Evolutionary conservation across 139 green algal genomes (phyloP).

Genomic region (Chlorella sp.): DNA sequence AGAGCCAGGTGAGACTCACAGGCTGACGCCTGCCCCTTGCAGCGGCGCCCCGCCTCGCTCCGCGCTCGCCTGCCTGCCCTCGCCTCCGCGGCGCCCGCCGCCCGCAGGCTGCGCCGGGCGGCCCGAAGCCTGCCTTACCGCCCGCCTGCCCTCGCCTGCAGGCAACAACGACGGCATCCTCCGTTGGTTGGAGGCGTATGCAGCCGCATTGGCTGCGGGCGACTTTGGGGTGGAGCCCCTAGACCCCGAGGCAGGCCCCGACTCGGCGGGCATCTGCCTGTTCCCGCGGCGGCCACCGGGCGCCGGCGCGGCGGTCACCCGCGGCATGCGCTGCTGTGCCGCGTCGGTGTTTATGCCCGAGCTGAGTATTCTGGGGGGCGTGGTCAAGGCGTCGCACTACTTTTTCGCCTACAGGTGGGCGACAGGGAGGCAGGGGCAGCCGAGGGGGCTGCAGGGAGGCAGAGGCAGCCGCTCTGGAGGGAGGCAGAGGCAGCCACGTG

Average conservation of each 20-base stretch:
- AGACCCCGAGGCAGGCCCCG: slow-evolving; percentile 3
- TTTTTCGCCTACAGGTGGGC: slow-evolving; percentile 66
- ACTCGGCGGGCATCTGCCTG: slow-evolving; percentile 49
- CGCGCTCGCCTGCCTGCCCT: slow-evolving; percentile 1
- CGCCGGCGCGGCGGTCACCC: slow-evolving; percentile 48
- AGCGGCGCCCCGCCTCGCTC: neutral
- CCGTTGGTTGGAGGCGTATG: slow-evolving; percentile 72
- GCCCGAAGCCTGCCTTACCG: neutral
- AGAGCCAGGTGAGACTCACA: too few species aligned
- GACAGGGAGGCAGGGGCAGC: too few species aligned
- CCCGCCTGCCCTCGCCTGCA: neutral
- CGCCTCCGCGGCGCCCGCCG: slow-evolving; percentile 1
- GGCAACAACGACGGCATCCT: slow-evolving; percentile 43
- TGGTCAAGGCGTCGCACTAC: slow-evolving; percentile 23
- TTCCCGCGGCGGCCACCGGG: slow-evolving; percentile 47
- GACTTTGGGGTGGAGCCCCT: slow-evolving; percentile 47
- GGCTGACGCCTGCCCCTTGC: neutral
- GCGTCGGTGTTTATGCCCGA: slow-evolving; percentile 61
- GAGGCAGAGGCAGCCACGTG: too few species aligned
- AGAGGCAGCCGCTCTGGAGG: too few species aligned
- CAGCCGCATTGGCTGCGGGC: slow-evolving; percentile 34
- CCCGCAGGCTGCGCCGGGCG: slow-evolving; percentile 10
- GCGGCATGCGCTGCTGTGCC: slow-evolving; percentile 53
- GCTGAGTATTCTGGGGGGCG: slow-evolving; percentile 12
- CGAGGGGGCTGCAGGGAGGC: too few species aligned